phyloP scores from a whole-genome alignment of 805 yeast genomes.

The Kazachstania viticola region DNA sequence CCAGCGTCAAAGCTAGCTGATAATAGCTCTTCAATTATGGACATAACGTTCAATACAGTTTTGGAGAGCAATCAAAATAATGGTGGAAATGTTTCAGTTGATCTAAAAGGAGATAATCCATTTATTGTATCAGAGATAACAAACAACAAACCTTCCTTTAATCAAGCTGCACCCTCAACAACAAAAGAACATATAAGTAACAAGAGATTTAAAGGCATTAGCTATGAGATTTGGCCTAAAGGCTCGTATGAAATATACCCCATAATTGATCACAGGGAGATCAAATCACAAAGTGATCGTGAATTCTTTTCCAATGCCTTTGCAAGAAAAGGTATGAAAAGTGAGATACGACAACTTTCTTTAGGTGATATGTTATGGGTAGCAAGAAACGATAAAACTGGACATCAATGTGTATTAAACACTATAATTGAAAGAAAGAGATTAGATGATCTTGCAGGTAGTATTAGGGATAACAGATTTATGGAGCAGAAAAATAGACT shows the following conservation, averaged over 20 bases:
- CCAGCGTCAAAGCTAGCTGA: neutral
- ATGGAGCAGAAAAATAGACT: constrained; percentile 77
- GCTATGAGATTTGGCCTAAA: constrained; percentile 44
- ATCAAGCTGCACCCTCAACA: neutral
- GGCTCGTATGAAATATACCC: constrained; percentile 50
- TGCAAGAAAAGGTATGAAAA: constrained; percentile 33
- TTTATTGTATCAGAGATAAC: neutral
- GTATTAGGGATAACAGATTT: constrained; percentile 82
- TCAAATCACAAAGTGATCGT: constrained; percentile 55
- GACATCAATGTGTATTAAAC: constrained; percentile 59
- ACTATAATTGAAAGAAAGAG: constrained; percentile 86
- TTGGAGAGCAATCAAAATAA: neutral
- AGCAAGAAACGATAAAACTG: constrained; percentile 51
- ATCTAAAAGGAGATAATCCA: neutral
- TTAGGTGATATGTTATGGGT: constrained; percentile 90
- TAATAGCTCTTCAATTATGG: constrained; percentile 8
- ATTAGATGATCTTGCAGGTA: constrained; percentile 69
- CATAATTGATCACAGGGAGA: constrained; percentile 72
- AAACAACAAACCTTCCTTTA: neutral
- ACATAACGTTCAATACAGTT: constrained; percentile 10
- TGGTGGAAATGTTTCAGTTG: neutral
- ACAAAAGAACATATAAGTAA: constrained; percentile 5
- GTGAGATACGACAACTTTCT: constrained; percentile 47
- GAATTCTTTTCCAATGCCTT: constrained; percentile 56
- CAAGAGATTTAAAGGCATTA: constrained; percentile 14